These are phyloP conservation scores for Lantana camara DNA, from an alignment of 257 asterid genomes.

Conservation along the genomic window DNA sequence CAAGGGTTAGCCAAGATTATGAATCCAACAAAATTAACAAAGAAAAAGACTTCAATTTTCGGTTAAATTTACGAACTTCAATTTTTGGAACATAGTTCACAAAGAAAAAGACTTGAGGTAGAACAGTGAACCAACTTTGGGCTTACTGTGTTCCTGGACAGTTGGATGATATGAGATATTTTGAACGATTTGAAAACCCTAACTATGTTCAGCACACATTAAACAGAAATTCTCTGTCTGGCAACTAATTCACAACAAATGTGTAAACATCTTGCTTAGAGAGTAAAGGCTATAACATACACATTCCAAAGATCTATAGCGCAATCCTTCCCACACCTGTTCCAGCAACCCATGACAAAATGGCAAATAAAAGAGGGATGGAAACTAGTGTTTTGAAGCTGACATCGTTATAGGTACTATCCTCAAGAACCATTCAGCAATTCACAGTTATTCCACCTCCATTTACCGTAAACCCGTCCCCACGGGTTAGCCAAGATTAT, in stretches of 20 bases:
- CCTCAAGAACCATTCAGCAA: not conserved
- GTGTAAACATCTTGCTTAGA: not conserved
- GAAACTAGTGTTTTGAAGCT: slow-evolving; percentile 10
- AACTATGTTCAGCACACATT: not conserved
- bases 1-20: not conserved
- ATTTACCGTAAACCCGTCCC: no score
- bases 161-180: slow-evolving; percentile 12
- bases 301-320: not conserved
- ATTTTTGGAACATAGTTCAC: not conserved
- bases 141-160: not conserved
- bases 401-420: not conserved
- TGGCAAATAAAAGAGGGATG: not conserved
- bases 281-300: not conserved
- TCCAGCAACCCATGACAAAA: not conserved
- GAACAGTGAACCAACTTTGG: not conserved
- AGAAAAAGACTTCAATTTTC: no score
- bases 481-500: not conserved
- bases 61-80: slow-evolving; percentile 8
- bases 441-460: no score
- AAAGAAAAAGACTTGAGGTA: not conserved
- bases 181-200: slow-evolving; percentile 7
- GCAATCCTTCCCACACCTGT: slow-evolving; percentile 10
- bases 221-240: slow-evolving; percentile 2
- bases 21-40: not conserved
- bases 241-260: not conserved